Conservation (phyloP, 805 yeast genomes). For the Schwanniomyces sp. region DNA sequence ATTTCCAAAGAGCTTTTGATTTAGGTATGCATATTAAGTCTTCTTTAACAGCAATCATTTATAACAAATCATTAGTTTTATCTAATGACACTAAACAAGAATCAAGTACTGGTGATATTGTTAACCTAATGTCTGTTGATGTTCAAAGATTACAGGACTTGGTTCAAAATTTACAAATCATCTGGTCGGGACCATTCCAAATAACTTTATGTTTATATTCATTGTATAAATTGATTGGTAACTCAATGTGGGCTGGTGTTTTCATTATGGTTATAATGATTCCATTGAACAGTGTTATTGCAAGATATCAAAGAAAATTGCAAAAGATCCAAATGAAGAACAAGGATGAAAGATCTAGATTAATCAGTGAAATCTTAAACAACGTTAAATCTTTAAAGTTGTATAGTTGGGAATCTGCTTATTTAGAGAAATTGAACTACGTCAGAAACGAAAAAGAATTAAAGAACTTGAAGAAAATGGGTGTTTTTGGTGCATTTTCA, state of each 20-base stretch:
- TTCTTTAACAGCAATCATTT: conserved; percentile 64
- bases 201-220: conserved; percentile 72
- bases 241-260: conserved; percentile 97
- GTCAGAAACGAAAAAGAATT: conserved; percentile 90
- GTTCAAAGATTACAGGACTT: conserved; percentile 85
- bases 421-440: conserved; percentile 64
- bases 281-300: conserved; percentile 73
- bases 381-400: conserved; percentile 90
- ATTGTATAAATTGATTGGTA: conserved; percentile 71
- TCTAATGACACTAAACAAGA: conserved; percentile 71
- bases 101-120: conserved; percentile 88
- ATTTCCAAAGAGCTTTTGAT: conserved; percentile 72
- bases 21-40: conserved; percentile 76
- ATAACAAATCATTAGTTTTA: conserved; percentile 64
- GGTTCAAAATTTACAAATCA: conserved; percentile 70
- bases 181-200: conserved; percentile 95
- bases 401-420: conserved; percentile 95
- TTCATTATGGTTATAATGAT: conserved; percentile 72
- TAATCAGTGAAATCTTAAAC: conserved; percentile 83
- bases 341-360: conserved; percentile 89
- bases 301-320: conserved; percentile 63
- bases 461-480: conserved; percentile 70
- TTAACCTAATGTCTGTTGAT: conserved; percentile 92
- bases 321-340: conserved; percentile 86
- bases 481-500: conserved; percentile 67